A percentile compares a stretch with the other conserved stretches of the same genome.
phyloP scores from a whole-genome alignment of 768 basidiomycete species.

The Lactarius deliciosus region DNA sequence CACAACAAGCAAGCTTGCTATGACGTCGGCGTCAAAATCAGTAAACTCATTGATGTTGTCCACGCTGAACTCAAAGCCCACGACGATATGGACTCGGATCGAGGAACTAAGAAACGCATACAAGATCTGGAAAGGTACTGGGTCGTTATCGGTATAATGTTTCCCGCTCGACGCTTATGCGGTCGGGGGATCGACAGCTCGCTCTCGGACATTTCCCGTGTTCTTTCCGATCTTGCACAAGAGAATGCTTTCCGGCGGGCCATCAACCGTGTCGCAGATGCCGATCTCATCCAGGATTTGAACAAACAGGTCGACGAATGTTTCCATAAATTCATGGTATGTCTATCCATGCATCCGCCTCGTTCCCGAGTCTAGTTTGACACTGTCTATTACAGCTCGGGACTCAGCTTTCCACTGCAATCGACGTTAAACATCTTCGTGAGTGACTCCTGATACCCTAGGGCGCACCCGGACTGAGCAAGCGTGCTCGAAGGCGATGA shows the following conservation, averaged over 20 bases:
- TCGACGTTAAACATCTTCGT: conserved; percentile 22
- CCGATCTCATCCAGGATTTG: conserved; percentile 17
- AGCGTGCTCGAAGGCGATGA: conserved; percentile 16
- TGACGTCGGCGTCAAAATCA: conserved; percentile 19
- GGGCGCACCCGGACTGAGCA: neutral
- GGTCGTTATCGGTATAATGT: neutral
- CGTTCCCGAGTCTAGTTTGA: neutral
- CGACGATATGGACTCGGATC: conserved; percentile 15
- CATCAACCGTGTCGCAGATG: conserved; percentile 21
- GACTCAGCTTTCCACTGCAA: conserved; percentile 21
- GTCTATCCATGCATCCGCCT: neutral
- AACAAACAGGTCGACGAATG: conserved; percentile 18
- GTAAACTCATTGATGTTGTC: conserved; percentile 16
- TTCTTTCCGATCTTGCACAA: conserved; percentile 21
- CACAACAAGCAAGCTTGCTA: conserved; percentile 29
- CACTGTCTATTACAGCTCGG: conserved; percentile 10
- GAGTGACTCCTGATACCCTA: neutral
- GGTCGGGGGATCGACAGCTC: conserved; percentile 6
- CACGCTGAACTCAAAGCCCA: conserved; percentile 16
- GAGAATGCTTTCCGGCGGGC: conserved; percentile 24
- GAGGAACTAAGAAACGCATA: conserved; percentile 11
- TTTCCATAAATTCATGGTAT: conserved; percentile 11
- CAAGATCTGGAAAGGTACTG: conserved; percentile 14
- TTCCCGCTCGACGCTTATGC: neutral
- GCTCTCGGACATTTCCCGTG: conserved; percentile 14